These are phyloP conservation scores for Spathaspora passalidarum DNA, from an alignment of 805 yeast species.

Conservation along the genomic window DNA sequence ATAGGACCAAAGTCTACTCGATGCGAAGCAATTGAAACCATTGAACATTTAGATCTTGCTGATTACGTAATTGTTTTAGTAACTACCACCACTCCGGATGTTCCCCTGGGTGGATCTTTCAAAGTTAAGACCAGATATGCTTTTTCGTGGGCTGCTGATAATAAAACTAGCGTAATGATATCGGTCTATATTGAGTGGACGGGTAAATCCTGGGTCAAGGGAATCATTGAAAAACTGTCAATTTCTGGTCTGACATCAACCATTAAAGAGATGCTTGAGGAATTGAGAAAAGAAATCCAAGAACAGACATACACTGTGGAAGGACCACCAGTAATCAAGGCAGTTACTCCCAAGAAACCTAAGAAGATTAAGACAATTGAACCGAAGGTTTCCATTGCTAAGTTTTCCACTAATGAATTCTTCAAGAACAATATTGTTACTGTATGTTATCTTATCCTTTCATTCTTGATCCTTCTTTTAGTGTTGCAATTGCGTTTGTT, in stretches of 20 bases:
- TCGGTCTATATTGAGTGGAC: conserved; percentile 86
- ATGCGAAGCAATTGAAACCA: conserved; percentile 60
- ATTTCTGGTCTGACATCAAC: conserved; percentile 72
- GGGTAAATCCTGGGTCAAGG: conserved; percentile 88
- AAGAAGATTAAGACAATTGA: conserved; percentile 3
- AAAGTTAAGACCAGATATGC: conserved; percentile 69
- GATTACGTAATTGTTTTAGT: conserved; percentile 59
- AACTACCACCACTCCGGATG: conserved; percentile 81
- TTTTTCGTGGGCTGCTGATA: conserved; percentile 70
- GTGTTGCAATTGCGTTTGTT: conserved; percentile 19
- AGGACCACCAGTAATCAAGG: conserved; percentile 13
- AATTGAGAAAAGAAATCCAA: conserved; percentile 31
- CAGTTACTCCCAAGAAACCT: conserved; percentile 2
- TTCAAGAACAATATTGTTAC: conserved; percentile 13
- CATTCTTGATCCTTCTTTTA: conserved; percentile 18
- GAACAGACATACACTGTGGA: conserved; percentile 17
- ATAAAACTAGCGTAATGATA: conserved; percentile 56
- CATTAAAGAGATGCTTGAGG: conserved; percentile 46
- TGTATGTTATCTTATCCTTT: conserved; percentile 16
- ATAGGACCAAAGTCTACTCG: conserved; percentile 93
- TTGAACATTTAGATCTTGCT: conserved; percentile 53
- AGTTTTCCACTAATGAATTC: conserved; percentile 6
- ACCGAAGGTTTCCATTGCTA: conserved; percentile 1
- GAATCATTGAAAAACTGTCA: conserved; percentile 84
- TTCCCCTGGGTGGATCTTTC: conserved; percentile 87